phyloP scores from a whole-genome alignment of 345 rosid species.

The sweet orange (Citrus sinensis) region DVS_A1.0 CM039168.1:4941001-4941500 shows the following conservation, averaged over 20 bases:
- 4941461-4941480: constrained; percentile 51
- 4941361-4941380: constrained; percentile 16
- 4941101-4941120: constrained; percentile 19
- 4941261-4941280: background rate
- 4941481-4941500: constrained; percentile 80
- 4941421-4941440: constrained; percentile 40
- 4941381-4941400: constrained; percentile 42
- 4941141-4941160: constrained; percentile 6
- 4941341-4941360: constrained; percentile 11
- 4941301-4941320: background rate
- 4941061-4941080: constrained; percentile 35
- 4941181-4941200: background rate
- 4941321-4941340: constrained; percentile 6
- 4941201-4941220: constrained; percentile 4
- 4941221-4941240: background rate
- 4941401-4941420: constrained; percentile 59
- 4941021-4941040: constrained; percentile 13
- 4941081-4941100: constrained; percentile 27
- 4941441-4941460: constrained; percentile 38
- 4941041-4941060: constrained; percentile 22
- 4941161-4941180: constrained; percentile 6
- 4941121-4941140: constrained; percentile 22
- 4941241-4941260: constrained; percentile 5
- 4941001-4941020: constrained; percentile 8
- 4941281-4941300: constrained; percentile 6